Evolutionary conservation across 495 filamentous ascomycete species (phyloP), one percentile per base, ranked within the genome.

Genomic region (Barbatosphaeria neglecta): DNA sequence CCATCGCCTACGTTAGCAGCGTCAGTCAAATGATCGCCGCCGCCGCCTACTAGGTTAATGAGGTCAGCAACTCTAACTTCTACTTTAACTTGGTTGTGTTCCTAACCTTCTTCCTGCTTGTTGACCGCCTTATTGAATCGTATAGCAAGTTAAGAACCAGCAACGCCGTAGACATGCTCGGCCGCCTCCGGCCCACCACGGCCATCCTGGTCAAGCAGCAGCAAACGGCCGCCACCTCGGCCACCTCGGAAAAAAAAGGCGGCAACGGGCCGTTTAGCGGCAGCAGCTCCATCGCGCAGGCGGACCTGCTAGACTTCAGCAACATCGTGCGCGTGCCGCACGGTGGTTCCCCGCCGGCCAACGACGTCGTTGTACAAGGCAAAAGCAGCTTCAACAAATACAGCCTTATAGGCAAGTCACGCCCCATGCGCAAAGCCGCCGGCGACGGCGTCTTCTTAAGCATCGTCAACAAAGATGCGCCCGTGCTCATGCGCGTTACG

Each of bases 11-110:
- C 56, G 69, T 94, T 53, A 77, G 86, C 0, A 94, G 87, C 0
- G 64, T 96, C 41, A 85, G 81, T 7, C 77, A 92, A 43, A 71
- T 97, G 47, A 82, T 84, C 20, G 74, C 83, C 35, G 81, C 82
- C 22, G 86, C 80, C 1, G 72, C 61, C 46, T n/a, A 64, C 19
- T 51, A 60, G 13, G 45, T 56, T 6, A 16, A 42, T 5, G 50
- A 51, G 38, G 50, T 70, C 11, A 62, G 67, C 16, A 70, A 82
- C 43, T 69, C 67, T 15, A 73, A 80, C 8, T 85, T 82, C 8
- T 97, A 95, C 56, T 97, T 96, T 54, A 90, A 97, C 61, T 86
- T 88, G 3, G 92, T 95, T 2, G 86, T 95, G 1, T 95, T 97
- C 49, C 65, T 97, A 33, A 96, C 92, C 0, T 74, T 96, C 44